Evolutionary conservation across 352 stramenopile genomes (phyloP).

Genomic region (Phytophthora tentaculata): DNA sequence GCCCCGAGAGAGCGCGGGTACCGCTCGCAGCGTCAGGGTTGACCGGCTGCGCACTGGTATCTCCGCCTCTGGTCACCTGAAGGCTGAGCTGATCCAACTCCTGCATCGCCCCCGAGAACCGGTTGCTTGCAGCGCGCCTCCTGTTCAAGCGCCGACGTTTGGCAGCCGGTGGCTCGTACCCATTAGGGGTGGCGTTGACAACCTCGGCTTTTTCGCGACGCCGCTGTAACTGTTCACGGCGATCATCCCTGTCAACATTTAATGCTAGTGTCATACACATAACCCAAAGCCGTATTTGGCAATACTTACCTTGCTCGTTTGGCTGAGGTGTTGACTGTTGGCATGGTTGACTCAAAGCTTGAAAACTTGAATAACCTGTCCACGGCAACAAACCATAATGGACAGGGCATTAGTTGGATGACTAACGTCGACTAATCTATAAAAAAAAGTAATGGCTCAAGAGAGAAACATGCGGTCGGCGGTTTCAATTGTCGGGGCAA

Average conservation of each 20-base stretch:
- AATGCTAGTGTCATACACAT: neutral
- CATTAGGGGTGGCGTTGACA: neutral
- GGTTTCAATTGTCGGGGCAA: neutral
- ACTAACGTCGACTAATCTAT: neutral
- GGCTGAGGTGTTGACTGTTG: neutral
- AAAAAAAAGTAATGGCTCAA: neutral
- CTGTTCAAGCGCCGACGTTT: neutral
- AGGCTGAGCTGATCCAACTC: neutral
- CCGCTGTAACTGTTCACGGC: neutral
- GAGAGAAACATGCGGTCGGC: neutral
- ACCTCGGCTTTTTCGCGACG: neutral
- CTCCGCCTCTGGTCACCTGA: neutral
- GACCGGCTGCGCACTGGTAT: too few species aligned
- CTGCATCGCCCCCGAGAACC: neutral
- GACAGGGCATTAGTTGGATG: neutral
- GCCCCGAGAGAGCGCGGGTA: too few species aligned
- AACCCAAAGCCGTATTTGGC: neutral
- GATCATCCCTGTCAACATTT: neutral
- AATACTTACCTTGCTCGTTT: neutral
- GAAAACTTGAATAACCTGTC: neutral
- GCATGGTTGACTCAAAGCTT: neutral
- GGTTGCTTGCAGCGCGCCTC: neutral
- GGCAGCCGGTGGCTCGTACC: neutral
- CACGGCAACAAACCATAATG: neutral
- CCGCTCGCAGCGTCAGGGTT: too few species aligned